phyloP scores from a whole-genome alignment of 768 basidiomycete genomes.

The Hygrocybe coccinea region DNA sequence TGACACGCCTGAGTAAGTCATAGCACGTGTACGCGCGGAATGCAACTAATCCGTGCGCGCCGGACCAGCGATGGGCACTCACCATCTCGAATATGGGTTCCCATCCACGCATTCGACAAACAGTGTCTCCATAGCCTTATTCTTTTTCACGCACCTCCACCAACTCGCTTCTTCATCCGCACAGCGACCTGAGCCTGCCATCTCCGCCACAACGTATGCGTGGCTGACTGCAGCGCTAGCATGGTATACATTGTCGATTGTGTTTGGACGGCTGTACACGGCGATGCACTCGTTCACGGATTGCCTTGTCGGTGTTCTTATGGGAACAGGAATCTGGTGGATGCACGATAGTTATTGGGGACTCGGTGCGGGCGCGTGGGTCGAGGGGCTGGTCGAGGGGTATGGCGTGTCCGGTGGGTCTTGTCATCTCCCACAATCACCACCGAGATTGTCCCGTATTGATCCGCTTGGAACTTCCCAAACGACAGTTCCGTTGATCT shows the following conservation, averaged over 20 bases:
- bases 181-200: slow-evolving; percentile 21
- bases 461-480: neutral
- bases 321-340: slow-evolving; percentile 73
- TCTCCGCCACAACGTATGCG: slow-evolving; percentile 45
- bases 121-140: slow-evolving; percentile 82
- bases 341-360: slow-evolving; percentile 23
- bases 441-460: neutral
- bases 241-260: slow-evolving; percentile 64
- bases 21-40: neutral
- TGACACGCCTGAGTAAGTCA: slow-evolving; percentile 75
- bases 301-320: slow-evolving; percentile 53
- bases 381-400: slow-evolving; percentile 38
- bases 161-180: slow-evolving; percentile 38
- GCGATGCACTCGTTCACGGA: slow-evolving; percentile 88
- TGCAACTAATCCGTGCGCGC: neutral
- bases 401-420: slow-evolving; percentile 23
- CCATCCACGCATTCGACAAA: slow-evolving; percentile 95
- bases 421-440: neutral
- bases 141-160: slow-evolving; percentile 59
- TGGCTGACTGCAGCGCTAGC: slow-evolving; percentile 41
- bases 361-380: slow-evolving; percentile 12
- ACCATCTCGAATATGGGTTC: slow-evolving; percentile 91
- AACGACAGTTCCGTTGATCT: slow-evolving; percentile 48
- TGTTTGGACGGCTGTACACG: slow-evolving; percentile 77
- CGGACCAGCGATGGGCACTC: slow-evolving; percentile 60